Evolutionary conservation across 345 rosid genomes (phyloP), one percentile per base, ranked within the genome.

Genomic region (Euphorbia peplus): DNA sequence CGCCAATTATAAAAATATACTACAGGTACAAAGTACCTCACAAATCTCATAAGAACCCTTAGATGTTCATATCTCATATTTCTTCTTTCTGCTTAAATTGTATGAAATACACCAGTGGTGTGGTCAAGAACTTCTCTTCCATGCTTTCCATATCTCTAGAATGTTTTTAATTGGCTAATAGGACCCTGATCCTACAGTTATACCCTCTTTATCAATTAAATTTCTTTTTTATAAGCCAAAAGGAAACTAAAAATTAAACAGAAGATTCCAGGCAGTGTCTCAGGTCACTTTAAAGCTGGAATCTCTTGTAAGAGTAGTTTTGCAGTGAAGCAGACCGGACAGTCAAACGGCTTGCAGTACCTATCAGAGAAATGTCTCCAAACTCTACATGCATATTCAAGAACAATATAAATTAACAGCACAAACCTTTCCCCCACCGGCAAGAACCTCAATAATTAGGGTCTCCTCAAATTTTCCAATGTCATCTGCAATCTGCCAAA

Each of bases 351-450:
- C 50, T 22, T 0, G 25, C 8, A 46, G 39, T 25, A 16, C 14
- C 26, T 47, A n/a, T 19, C 6, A 18, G 47, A 42, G 29, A 46
- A 46, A 10, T 44, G 39, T 35, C 47, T 60, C 28, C 47, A n/a
- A 11, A 16, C 47, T n/a, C 6, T 2, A 60, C 47, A 60, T n/a
- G 14, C 22, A 59, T n/a, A 30, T 22, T 5, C 63, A 59, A 59
- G 63, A 58, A 63, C 22, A 24, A 48, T 48, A 39, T 15, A 51
- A 71, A 58, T 26, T 32, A 68, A 60, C 47, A 56, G 65, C 42
- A 79, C 95, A 69, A 79, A 93, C 98, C 98, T 93, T 90, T 84
- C 90, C 98, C 54, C 98, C 97, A 52, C 84, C 76, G 73, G 96
- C 96, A 81, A 84, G 89, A 79, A 90, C 84, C 80, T 93, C 87